A percentile compares a stretch with the other conserved stretches of the same genome.
Conservation (phyloP, 176 grass and related monocot genomes). For the Poa pratensis region DNA sequence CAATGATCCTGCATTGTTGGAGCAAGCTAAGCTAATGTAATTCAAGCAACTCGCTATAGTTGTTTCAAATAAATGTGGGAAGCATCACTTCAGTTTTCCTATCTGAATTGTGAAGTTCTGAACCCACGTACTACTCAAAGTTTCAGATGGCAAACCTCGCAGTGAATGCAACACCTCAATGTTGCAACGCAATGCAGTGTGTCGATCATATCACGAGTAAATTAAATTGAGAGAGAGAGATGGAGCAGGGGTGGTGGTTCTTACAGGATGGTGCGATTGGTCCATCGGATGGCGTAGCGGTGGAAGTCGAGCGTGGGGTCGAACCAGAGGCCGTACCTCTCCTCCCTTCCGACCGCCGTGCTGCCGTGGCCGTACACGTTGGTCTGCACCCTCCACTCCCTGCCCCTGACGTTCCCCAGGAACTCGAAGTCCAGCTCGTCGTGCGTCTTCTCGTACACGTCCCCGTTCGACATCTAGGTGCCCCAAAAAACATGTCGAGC, state of each 20-base stretch:
- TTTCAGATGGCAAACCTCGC: background rate
- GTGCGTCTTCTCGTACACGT: conserved; percentile 86
- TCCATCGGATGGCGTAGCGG: conserved; percentile 84
- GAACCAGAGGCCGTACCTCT: conserved; percentile 83
- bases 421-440: conserved; percentile 98
- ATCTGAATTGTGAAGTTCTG: background rate
- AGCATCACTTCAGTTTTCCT: background rate
- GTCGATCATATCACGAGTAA: background rate
- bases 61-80: background rate
- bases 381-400: conserved; percentile 85
- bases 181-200: background rate
- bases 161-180: background rate
- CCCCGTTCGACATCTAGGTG: conserved; percentile 83
- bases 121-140: background rate
- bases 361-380: conserved; percentile 91
- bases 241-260: background rate
- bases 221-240: background rate
- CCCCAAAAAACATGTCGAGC: too few species aligned
- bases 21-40: background rate
- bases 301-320: conserved; percentile 81
- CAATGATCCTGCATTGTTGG: background rate
- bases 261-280: conserved; percentile 65
- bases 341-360: conserved; percentile 73
- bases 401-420: conserved; percentile 75
- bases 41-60: background rate